Percentiles rank a stretch among this genome's conserved stretches.
These are phyloP conservation scores for Scenedesmus sp. DNA, from an alignment of 163 green algal genomes.

Conservation along the genomic window DNA sequence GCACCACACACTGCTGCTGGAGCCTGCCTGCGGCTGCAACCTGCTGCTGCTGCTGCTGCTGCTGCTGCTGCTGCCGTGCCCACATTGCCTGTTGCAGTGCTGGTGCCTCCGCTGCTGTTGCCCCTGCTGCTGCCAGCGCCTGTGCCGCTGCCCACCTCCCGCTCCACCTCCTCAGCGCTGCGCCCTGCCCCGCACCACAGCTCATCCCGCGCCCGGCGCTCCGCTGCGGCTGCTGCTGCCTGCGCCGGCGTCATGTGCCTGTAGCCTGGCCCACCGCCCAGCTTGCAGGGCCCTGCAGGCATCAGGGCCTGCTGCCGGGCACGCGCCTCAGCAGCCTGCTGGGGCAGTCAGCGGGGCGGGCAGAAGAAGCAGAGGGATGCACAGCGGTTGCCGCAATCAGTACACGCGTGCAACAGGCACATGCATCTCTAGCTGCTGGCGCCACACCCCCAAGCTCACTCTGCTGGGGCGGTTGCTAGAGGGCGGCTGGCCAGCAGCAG, in stretches of 20 bases:
- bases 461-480: no score
- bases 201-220: slow-evolving; percentile 75
- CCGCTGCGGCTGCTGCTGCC: slow-evolving; percentile 71
- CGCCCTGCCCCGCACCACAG: slow-evolving; percentile 73
- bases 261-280: slow-evolving; percentile 57
- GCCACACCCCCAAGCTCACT: no score
- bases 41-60: slow-evolving; percentile 39
- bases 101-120: neutral
- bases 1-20: neutral
- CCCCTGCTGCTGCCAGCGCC: neutral
- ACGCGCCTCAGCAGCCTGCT: slow-evolving; percentile 78
- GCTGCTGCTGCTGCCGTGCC: slow-evolving; percentile 17
- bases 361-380: neutral
- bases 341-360: neutral
- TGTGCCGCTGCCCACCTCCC: slow-evolving; percentile 14
- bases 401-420: no score
- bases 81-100: neutral
- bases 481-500: no score
- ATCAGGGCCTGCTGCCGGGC: slow-evolving; percentile 73
- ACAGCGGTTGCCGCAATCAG: neutral
- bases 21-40: neutral
- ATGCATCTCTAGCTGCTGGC: no score
- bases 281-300: slow-evolving; percentile 64
- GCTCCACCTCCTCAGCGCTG: slow-evolving; percentile 8
- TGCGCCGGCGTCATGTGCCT: slow-evolving; percentile 61